These are phyloP conservation scores for Ceratocystis lukuohia DNA, from an alignment of 2,329 filamentous ascomycete species.

Conservation along the genomic window DNA sequence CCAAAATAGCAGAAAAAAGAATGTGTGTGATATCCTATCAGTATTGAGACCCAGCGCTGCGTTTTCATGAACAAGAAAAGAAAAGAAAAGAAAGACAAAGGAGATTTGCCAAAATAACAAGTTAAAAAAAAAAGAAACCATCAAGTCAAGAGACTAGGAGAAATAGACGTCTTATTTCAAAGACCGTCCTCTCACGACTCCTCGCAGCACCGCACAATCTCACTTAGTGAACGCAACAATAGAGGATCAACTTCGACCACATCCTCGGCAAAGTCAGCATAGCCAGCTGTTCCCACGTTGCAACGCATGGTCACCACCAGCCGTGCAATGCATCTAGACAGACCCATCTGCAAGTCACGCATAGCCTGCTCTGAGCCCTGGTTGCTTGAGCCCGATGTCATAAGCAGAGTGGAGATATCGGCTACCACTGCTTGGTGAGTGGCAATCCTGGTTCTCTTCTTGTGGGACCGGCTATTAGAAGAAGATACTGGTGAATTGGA, in stretches of 20 bases:
- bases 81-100: neutral
- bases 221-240: slow-evolving; percentile 16
- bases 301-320: slow-evolving; percentile 36
- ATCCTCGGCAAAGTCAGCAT: slow-evolving; percentile 10
- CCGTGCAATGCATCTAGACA: slow-evolving; percentile 38
- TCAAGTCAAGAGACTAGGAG: neutral
- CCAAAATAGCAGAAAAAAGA: neutral
- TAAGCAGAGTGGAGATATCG: neutral
- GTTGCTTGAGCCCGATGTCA: slow-evolving; percentile 21
- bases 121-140: slow-evolving; percentile 4
- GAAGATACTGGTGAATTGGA: slow-evolving; percentile 21
- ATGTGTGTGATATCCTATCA: slow-evolving; percentile 4
- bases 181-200: slow-evolving; percentile 1
- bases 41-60: neutral
- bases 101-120: slow-evolving; percentile 5
- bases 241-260: slow-evolving; percentile 14
- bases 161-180: neutral
- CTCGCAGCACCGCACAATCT: slow-evolving; percentile 17
- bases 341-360: slow-evolving; percentile 35
- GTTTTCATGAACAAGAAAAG: neutral
- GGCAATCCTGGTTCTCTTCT: neutral
- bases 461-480: neutral
- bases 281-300: neutral
- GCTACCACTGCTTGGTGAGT: neutral
- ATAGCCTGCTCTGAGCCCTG: slow-evolving; percentile 29